Base-by-base conservation (phyloP, 164 flowering plant species). In the Umbilicus rupestris region DNA sequence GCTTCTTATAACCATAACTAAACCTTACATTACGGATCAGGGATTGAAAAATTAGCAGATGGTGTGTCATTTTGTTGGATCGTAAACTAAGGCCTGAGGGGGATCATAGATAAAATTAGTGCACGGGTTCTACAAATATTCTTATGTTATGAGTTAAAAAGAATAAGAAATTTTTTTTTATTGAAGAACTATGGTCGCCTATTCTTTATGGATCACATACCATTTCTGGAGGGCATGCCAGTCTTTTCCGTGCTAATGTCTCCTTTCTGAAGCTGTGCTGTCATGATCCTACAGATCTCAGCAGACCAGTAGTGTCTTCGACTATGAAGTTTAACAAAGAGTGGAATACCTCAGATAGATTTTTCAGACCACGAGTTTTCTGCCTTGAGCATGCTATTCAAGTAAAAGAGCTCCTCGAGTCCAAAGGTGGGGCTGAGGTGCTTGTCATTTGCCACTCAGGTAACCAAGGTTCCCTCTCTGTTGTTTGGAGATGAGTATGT, bases 361-460 rank as follows among this genome's bases (percentile, higher is more conserved):
- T 75, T 78, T 55, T 79, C 41, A 84, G 94, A 75, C 99, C 99
- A 33, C 78, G 94, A 19, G 73, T 87, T 64, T 95, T 95, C 78
- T 95, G 99, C 81, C 76, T 95, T 70, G 96, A 95, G 81, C 99
- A 95, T 79, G 89, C 90, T 52, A 72, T 83, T 70, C 86, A 95
- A 73, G 69, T 84, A 72, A 79, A 83, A 72, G 78, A 84, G 73
- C 63, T 89, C 55, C 71, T 95, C 79, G 77, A 62, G 65, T 62
- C 81, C 35, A 87, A 78, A 77, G 99, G 99, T 69, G 99, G 99
- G 74, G 88, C 87, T 42, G 81, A 85, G 33, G 66, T 88, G 69
- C 87, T 92, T 74, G 80, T 86, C 35, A 87, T 95, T 63, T 95
- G 99, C 77, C 99, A 95, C 81, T 87, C 96, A 81, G 99, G 97